These are phyloP conservation scores for Alopecurus myosuroides DNA, from an alignment of 176 grass and related monocot genomes.

Conservation along the genomic window DNA sequence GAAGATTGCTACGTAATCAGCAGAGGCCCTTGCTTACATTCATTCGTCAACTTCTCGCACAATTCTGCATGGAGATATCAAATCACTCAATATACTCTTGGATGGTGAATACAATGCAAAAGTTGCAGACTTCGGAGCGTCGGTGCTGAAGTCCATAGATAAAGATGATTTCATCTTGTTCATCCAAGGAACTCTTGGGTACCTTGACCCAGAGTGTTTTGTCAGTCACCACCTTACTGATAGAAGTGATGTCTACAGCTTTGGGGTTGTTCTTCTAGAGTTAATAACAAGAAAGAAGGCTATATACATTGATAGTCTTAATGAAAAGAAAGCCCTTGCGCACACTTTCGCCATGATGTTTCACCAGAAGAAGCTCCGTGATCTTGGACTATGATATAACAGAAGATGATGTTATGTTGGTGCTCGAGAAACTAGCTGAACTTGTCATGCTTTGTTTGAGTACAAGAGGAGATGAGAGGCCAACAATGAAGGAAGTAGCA, in stretches of 20 bases:
- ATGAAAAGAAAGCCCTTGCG: background rate
- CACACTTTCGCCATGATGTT: background rate
- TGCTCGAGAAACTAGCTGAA: conserved; percentile 31
- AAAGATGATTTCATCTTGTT: conserved; percentile 57
- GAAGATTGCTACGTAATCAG: too few relatives aligned
- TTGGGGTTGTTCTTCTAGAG: conserved; percentile 60
- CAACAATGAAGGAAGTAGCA: conserved; percentile 18
- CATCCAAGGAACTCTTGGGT: conserved; percentile 66
- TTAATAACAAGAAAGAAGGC: conserved; percentile 64
- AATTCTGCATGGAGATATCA: too few relatives aligned
- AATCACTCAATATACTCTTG: conserved; percentile 47
- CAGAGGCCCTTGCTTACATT: too few relatives aligned
- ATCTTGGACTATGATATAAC: conserved; percentile 15
- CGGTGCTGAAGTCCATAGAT: conserved; percentile 40
- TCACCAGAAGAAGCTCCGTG: conserved; percentile 1
- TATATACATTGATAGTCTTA: conserved; percentile 23
- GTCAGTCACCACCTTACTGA: conserved; percentile 61
- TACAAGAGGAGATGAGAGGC: conserved; percentile 17
- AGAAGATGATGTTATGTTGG: conserved; percentile 2
- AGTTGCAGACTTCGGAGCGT: conserved; percentile 62
- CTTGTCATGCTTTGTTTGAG: conserved; percentile 20
- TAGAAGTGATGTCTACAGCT: conserved; percentile 79
- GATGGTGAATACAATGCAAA: conserved; percentile 35
- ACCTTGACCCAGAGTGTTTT: conserved; percentile 64
- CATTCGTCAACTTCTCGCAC: too few relatives aligned